Base-by-base conservation (phyloP, 345 rosid genomes). In the Bruguiera gymnorhiza region DNA sequence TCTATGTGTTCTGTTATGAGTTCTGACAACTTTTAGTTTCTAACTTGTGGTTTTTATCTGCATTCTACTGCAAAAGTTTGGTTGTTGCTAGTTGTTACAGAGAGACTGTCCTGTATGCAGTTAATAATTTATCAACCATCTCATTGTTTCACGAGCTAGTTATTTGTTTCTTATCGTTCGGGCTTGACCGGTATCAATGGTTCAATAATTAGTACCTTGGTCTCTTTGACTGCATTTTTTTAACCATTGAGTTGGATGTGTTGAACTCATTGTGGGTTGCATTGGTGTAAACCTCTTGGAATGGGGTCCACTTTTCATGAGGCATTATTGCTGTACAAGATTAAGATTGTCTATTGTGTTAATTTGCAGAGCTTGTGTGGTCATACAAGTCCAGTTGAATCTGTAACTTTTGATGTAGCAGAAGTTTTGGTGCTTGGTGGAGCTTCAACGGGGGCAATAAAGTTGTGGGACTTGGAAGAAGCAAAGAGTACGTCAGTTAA, bases 381-480 rank as follows among this genome's bases (percentile, higher is more conserved):
- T 64, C 96, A 87, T 76, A 80, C 86, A 51, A 84, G 83, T 84
- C 77, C 90, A 24, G 85, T 89, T 73, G 87, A 87, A 65, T 83
- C 88, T 9, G 83, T 87, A 26, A 85, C 82, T 58, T 89, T 89
- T 82, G 78, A 89, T 82, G 69, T 86, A 20, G 77, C 83, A 0
- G 96, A 89, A 76, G 86, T 86, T 27, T 76, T 87, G 78, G 90
- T 87, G 78, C 85, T 87, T 67, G 90, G 76, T 15, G 96, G 96
- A 74, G 86, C 89, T 83, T 84, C 96, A n/a, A 52, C 88, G 1
- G 96, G 96, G 54, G 83, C 75, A 43, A 77, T 89, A 70, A 89
- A 89, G 83, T 79, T 89, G 55, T 89, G 96, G 96, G 96, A 89
- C 83, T 73, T 89, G 64, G 96, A 89, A 80, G 96, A 85, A 75